Evolutionary conservation across 129 eudicot species (phyloP).

Genomic region (Saussurea involucrata): DNA sequence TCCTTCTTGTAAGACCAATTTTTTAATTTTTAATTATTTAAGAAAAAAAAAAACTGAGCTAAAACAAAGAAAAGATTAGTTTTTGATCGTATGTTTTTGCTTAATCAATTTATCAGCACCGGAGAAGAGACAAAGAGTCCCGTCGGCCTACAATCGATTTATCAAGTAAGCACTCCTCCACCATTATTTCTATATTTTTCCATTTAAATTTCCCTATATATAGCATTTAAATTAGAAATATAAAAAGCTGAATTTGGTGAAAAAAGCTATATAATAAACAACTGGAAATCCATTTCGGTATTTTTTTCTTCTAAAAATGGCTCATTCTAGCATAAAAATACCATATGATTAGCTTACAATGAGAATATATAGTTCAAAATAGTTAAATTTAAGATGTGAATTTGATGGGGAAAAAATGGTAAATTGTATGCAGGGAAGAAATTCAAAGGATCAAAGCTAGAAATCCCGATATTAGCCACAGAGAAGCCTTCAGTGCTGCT

Average conservation of each 20-base stretch:
- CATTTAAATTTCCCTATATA: neutral
- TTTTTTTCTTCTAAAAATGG: no score
- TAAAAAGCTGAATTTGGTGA: no score
- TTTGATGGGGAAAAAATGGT: neutral
- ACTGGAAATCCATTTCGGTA: no score
- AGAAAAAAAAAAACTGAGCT: neutral
- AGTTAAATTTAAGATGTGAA: neutral
- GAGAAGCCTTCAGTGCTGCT: conserved; percentile 51
- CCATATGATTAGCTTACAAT: no score
- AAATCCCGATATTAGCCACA: conserved; percentile 65
- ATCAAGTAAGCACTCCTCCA: conserved; percentile 46
- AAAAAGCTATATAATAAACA: no score
- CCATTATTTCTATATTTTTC: neutral
- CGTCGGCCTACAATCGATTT: conserved; percentile 74
- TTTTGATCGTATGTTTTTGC: neutral
- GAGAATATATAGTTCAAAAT: no score
- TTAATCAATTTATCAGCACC: conserved; percentile 42
- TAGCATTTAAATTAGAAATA: no score
- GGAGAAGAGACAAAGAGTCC: conserved; percentile 72
- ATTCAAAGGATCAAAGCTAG: conserved; percentile 60
- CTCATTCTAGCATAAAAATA: no score
- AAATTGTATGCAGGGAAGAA: conserved; percentile 48
- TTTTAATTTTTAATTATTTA: neutral
- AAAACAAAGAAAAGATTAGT: neutral
- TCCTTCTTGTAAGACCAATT: neutral